Conservation (phyloP, 495 filamentous ascomycete species). For the Neurospora sp. region DNA sequence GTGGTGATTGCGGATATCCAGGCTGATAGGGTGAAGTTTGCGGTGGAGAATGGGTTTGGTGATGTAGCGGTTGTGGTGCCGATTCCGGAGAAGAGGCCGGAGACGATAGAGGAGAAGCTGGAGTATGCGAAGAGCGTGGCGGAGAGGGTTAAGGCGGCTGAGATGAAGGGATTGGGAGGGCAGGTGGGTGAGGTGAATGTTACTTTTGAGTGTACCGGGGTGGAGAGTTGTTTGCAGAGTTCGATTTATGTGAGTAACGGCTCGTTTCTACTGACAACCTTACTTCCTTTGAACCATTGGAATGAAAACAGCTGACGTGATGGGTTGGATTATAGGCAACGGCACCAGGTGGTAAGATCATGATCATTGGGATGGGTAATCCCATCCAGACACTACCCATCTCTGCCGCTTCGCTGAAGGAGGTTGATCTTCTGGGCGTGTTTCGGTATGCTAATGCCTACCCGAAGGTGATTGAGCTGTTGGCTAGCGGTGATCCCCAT, state of each 20-base stretch:
- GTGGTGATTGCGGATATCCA: conserved; percentile 78
- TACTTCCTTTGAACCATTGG: neutral
- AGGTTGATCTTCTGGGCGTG: conserved; percentile 84
- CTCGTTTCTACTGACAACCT: neutral
- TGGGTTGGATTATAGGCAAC: conserved; percentile 37
- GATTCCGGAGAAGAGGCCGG: conserved; percentile 33
- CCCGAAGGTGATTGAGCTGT: conserved; percentile 60
- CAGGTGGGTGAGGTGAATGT: conserved; percentile 53
- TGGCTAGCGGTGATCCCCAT: conserved; percentile 46
- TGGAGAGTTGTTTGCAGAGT: conserved; percentile 77
- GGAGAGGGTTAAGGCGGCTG: conserved; percentile 34
- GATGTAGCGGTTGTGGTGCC: conserved; percentile 53
- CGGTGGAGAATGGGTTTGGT: conserved; percentile 57
- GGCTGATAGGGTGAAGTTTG: conserved; percentile 59
- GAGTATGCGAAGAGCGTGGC: conserved; percentile 53
- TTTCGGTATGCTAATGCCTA: conserved; percentile 90
- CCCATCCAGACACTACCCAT: conserved; percentile 82
- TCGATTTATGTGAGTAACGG: conserved; percentile 59
- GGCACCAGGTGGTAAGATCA: conserved; percentile 65
- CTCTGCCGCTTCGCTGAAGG: conserved; percentile 74
- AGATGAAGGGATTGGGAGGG: conserved; percentile 9
- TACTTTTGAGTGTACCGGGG: conserved; percentile 91
- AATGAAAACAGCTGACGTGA: neutral
- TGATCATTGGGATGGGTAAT: conserved; percentile 91
- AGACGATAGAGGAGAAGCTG: conserved; percentile 48